Evolutionary conservation across 2,329 filamentous ascomycete genomes (phyloP).

Genomic region (Lachnellula cervina): DNA sequence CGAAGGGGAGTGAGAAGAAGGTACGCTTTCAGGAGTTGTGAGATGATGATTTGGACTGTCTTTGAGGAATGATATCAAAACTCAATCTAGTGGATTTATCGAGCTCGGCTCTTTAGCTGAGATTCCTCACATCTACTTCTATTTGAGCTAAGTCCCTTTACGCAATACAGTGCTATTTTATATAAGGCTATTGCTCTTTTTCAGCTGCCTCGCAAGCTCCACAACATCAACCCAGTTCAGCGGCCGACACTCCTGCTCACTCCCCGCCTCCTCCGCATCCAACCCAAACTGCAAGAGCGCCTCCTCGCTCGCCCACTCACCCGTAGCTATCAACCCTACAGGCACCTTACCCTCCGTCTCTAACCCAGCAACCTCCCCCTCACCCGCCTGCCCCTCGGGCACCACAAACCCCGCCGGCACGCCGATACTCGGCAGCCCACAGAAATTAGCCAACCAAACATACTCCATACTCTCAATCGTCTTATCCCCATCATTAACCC

Average conservation of each 20-base stretch:
- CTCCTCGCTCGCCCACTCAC: conserved; percentile 62
- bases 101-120: no score
- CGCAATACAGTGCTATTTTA: neutral
- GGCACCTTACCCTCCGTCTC: conserved; percentile 51
- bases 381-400: conserved; percentile 13
- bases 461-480: conserved; percentile 76
- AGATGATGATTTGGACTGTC: no score
- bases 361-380: conserved; percentile 11
- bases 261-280: conserved; percentile 42
- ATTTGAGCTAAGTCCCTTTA: neutral
- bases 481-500: conserved; percentile 67
- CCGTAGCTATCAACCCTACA: conserved; percentile 57
- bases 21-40: no score
- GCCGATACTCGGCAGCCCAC: conserved; percentile 68
- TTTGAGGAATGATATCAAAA: no score
- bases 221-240: conserved; percentile 20
- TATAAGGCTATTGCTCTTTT: neutral
- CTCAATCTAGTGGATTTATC: no score
- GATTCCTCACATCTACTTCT: no score
- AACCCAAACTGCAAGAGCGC: conserved; percentile 53
- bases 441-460: conserved; percentile 77
- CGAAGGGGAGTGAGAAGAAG: no score
- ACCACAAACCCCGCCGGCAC: conserved; percentile 67
- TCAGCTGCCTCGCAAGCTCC: conserved; percentile 12
- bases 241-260: conserved; percentile 10